These are phyloP conservation scores for Paramyrothecium sp. DNA, from an alignment of 2,329 filamentous ascomycete species.

Conservation along the genomic window DNA sequence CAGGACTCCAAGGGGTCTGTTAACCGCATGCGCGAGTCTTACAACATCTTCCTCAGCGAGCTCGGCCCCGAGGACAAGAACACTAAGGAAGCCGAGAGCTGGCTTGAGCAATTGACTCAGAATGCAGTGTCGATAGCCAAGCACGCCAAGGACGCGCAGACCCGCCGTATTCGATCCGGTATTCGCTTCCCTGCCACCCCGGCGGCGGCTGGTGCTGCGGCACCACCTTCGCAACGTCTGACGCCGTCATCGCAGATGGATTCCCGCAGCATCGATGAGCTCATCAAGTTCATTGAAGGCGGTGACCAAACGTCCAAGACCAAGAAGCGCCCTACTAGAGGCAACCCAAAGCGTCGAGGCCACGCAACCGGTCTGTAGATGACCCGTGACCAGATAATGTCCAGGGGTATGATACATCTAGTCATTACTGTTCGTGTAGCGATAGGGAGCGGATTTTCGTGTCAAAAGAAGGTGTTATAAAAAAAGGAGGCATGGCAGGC, in stretches of 20 bases:
- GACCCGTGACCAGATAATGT: constrained; percentile 9
- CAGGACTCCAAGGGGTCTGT: constrained; percentile 91
- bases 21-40: constrained; percentile 91
- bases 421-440: no score
- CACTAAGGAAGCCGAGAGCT: constrained; percentile 95
- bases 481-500: no score
- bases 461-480: no score
- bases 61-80: constrained; percentile 92
- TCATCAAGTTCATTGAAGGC: constrained; percentile 93
- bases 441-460: no score
- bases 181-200: constrained; percentile 59
- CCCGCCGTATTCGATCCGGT: constrained; percentile 67
- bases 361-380: constrained; percentile 12
- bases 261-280: constrained; percentile 84
- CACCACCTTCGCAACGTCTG: constrained; percentile 28
- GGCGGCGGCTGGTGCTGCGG: constrained; percentile 21
- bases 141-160: constrained; percentile 84
- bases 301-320: constrained; percentile 50
- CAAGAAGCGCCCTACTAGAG: constrained; percentile 55
- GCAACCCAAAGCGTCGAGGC: constrained; percentile 56
- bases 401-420: neutral
- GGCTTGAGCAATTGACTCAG: constrained; percentile 93
- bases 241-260: constrained; percentile 50
- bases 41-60: constrained; percentile 87
- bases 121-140: constrained; percentile 94